Evolutionary conservation across 805 yeast species (phyloP), one percentile per base, ranked within the genome.

Genomic region (Debaryomyces hansenii): DNA sequence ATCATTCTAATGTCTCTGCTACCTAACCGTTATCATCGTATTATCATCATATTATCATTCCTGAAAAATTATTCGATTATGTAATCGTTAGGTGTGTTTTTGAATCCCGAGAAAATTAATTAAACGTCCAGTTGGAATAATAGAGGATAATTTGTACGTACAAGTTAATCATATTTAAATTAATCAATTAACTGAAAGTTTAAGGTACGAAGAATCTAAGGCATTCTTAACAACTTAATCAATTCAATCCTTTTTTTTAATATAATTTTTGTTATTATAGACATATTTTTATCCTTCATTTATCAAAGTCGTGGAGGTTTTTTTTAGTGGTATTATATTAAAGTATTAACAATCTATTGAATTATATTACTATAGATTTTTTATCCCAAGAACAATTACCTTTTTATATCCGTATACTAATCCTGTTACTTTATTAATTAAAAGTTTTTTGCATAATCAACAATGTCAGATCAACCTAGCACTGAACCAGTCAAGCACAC

Each of bases 401-500:
- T 31, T 31, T 31, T 31, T 31, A 31, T 31, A 7, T 31, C 34
- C 16, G 11, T 31, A 12, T 9, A 31, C 16, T 31, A 31, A 6
- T 8, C 34, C 14, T 12, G 16, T 31, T 31, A 24, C 10, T 24
- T 24, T 24, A 24, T n/a, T 12, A 31, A 31, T 31, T 14, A 14
- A 31, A 31, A 31, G 34, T 31, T 31, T 24, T 24, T 31, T 31
- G 34, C 34, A 31, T 31, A 28, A 41, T 32, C 20, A 32, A 40
- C 21, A 34, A 42, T 42, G 45, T 42, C 45, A 36, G 45, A 42
- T 24, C 44, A 41, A 42, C 41, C 36, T 36, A 12, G 27, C 2
- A 35, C 31, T 12, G 45, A 35, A 28, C 39, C 34, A 8, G 16
- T 31, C 2, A 31, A 31, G 34, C 16, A 31, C 34, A 14, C 14